phyloP scores from a whole-genome alignment of 73 alveolate species.

The Paramecium bursaria region DNA sequence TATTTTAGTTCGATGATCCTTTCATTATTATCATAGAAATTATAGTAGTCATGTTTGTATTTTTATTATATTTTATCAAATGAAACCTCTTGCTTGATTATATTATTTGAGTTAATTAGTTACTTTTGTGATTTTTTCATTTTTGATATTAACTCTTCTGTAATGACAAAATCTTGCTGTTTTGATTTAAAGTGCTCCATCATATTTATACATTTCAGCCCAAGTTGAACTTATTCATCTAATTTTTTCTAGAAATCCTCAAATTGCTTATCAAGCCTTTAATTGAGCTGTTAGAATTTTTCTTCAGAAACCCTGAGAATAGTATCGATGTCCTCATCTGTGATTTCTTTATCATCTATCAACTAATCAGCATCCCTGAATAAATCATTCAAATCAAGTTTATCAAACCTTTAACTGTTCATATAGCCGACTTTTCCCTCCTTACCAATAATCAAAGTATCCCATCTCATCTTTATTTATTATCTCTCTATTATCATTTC shows the following conservation, averaged over 20 bases:
- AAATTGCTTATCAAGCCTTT: conserved; percentile 75
- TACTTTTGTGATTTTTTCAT: background rate
- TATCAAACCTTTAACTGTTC: conserved; percentile 57
- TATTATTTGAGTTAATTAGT: background rate
- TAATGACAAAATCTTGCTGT: background rate
- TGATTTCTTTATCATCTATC: conserved; percentile 68
- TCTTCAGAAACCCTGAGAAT: conserved; percentile 85
- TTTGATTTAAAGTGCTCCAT: conserved; percentile 12
- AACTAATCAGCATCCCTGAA: conserved; percentile 82
- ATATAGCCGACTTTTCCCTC: conserved; percentile 72
- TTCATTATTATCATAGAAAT: background rate
- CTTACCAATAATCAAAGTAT: conserved; percentile 71
- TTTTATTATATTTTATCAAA: background rate
- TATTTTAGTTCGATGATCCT: background rate
- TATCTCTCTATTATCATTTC: conserved; percentile 84
- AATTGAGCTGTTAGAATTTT: conserved; percentile 86
- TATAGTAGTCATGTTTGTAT: background rate
- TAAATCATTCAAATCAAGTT: conserved; percentile 78
- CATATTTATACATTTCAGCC: background rate
- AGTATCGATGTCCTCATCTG: conserved; percentile 85
- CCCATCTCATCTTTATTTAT: conserved; percentile 78
- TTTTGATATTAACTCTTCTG: background rate
- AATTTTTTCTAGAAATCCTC: background rate
- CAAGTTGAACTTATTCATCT: conserved; percentile 1
- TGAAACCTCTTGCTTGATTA: background rate